A percentile compares a stretch with the other conserved stretches of the same genome.
phyloP scores from a whole-genome alignment of 345 rosid species.

The Eucalyptus guilfoylei region DNA sequence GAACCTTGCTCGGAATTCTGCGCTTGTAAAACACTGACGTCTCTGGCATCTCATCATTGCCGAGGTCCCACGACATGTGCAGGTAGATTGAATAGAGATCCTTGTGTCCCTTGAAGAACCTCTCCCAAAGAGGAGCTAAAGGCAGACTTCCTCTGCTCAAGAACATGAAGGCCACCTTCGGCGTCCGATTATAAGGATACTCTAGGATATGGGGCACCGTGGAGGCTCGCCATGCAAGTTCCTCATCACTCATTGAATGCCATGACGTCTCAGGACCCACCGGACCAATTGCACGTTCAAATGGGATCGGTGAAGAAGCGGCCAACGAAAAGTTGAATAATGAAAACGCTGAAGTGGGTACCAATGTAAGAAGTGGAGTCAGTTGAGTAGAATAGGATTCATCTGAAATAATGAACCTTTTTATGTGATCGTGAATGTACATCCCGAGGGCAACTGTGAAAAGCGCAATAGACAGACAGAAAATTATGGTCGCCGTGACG shows the following conservation, averaged over 20 bases:
- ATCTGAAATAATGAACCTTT: constrained; percentile 1
- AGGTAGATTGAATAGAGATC: constrained; percentile 54
- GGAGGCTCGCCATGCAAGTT: constrained; percentile 70
- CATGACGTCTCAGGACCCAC: background rate
- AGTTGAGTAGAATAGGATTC: background rate
- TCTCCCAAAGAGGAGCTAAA: constrained; percentile 79
- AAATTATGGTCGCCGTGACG: background rate
- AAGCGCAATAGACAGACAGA: constrained; percentile 4
- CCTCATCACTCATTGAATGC: constrained; percentile 29
- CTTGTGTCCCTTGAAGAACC: constrained; percentile 57
- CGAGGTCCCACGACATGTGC: constrained; percentile 42
- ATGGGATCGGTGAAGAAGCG: background rate
- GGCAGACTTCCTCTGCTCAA: constrained; percentile 58
- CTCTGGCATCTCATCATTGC: constrained; percentile 18
- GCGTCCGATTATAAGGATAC: constrained; percentile 38
- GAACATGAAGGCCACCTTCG: constrained; percentile 82
- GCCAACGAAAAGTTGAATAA: background rate
- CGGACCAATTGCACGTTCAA: background rate
- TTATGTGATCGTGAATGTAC: background rate
- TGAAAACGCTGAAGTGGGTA: background rate
- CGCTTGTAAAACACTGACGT: constrained; percentile 43
- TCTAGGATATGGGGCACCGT: constrained; percentile 16
- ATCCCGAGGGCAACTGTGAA: constrained; percentile 3
- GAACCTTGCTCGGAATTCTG: constrained; percentile 77
- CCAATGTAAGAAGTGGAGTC: background rate